These are phyloP conservation scores for Blastobotrys robertii DNA, from an alignment of 805 yeast species.

Conservation along the genomic window DNA sequence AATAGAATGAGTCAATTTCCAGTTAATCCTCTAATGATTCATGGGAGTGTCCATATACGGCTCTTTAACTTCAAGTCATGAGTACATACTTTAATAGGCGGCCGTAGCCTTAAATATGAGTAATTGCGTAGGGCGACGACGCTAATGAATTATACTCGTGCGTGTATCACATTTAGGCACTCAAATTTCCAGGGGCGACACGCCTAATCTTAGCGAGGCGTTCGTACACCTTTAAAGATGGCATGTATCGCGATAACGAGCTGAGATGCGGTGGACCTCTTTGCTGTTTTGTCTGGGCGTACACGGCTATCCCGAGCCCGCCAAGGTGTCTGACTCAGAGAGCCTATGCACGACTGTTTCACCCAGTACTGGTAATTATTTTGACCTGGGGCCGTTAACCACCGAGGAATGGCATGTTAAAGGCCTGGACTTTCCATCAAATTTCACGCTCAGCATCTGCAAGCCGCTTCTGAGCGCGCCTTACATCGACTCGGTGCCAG, in stretches of 20 bases:
- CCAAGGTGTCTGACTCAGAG: neutral
- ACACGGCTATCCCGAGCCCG: neutral
- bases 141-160: no score
- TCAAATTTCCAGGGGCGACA: neutral
- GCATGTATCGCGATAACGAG: neutral
- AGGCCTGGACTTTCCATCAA: constrained; percentile 60
- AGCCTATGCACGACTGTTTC: constrained; percentile 23
- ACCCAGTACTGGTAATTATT: constrained; percentile 29
- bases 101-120: no score
- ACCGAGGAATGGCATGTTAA: constrained; percentile 49
- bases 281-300: neutral
- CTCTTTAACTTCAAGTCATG: no score
- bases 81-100: no score
- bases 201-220: no score
- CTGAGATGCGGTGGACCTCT: neutral
- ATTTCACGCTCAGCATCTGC: constrained; percentile 69
- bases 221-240: no score
- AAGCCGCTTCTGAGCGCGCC: constrained; percentile 33
- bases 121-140: no score
- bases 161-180: neutral
- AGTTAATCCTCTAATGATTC: no score
- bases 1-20: no score
- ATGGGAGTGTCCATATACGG: no score
- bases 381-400: constrained; percentile 33
- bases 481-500: constrained; percentile 22